Conservation (phyloP, 169 alveolate species). For the Plasmodium vinckei region DNA sequence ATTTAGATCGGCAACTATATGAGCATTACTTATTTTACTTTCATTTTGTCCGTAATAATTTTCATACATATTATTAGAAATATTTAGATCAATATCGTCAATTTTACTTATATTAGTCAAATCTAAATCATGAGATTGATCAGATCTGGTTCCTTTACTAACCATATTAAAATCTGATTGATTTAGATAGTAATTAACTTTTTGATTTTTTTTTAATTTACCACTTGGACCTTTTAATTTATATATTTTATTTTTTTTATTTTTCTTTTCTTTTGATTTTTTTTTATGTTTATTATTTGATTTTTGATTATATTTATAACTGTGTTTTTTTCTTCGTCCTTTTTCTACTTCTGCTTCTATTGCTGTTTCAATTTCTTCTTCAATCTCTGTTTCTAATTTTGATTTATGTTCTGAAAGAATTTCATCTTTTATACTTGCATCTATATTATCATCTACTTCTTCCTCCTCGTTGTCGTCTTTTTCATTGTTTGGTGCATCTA, state of each 20-base stretch:
- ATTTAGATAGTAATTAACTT: constrained; percentile 42
- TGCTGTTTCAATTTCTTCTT: not conserved
- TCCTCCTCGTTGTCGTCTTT: not conserved
- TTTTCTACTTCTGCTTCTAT: not conserved
- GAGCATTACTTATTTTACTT: too few relatives aligned
- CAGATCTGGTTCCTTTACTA: not conserved
- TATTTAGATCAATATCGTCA: too few relatives aligned
- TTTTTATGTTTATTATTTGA: constrained; percentile 7
- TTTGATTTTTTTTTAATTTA: constrained; percentile 12
- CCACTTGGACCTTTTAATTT: constrained; percentile 7
- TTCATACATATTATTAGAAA: too few relatives aligned
- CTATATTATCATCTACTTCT: not conserved
- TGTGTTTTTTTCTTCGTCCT: not conserved
- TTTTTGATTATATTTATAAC: not conserved
- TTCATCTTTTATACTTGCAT: not conserved
- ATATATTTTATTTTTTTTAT: constrained; percentile 30
- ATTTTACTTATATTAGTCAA: too few relatives aligned
- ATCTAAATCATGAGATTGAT: too few relatives aligned
- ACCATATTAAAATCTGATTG: constrained; percentile 27
- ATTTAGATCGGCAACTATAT: too few relatives aligned
- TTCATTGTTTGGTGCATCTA: not conserved
- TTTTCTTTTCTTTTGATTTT: constrained; percentile 9
- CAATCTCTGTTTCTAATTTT: not conserved
- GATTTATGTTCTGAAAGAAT: too few relatives aligned
- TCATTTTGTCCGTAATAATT: too few relatives aligned